phyloP scores from a whole-genome alignment of 768 basidiomycete genomes.

The Glaciozyma martinii region DNA sequence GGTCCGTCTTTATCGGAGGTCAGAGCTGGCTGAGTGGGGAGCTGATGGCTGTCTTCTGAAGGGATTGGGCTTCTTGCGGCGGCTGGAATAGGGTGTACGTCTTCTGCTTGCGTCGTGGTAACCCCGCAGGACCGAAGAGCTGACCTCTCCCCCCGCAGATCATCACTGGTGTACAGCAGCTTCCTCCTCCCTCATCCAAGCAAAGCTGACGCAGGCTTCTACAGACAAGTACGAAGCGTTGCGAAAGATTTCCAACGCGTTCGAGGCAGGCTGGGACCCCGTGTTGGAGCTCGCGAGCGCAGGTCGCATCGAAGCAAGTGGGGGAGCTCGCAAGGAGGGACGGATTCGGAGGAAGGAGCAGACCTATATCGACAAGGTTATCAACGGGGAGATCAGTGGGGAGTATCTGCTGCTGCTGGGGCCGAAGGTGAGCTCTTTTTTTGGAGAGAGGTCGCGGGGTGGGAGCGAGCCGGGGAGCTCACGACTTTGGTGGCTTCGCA shows the following conservation, averaged over 20 bases:
- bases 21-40: too few species aligned
- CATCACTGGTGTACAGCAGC: too few species aligned
- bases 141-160: too few species aligned
- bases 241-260: conserved; percentile 70
- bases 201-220: too few species aligned
- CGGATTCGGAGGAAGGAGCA: conserved; percentile 67
- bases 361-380: conserved; percentile 63
- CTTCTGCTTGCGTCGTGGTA: too few species aligned
- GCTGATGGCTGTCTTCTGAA: too few species aligned
- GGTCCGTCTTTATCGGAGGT: too few species aligned
- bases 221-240: conserved; percentile 52
- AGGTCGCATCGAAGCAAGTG: neutral
- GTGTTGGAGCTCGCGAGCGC: conserved; percentile 62
- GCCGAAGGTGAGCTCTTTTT: conserved; percentile 51
- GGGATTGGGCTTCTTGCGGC: too few species aligned
- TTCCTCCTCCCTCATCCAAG: too few species aligned
- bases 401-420: conserved; percentile 70
- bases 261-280: conserved; percentile 65
- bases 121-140: too few species aligned
- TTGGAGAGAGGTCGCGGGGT: neutral
- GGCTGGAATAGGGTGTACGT: too few species aligned
- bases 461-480: neutral
- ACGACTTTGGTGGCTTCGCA: neutral
- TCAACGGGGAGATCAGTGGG: conserved; percentile 61
- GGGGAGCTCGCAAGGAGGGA: conserved; percentile 42